Evolutionary conservation across 148 eudicot species (phyloP).

Genomic region (Rhododendron ferrugineum): DNA sequence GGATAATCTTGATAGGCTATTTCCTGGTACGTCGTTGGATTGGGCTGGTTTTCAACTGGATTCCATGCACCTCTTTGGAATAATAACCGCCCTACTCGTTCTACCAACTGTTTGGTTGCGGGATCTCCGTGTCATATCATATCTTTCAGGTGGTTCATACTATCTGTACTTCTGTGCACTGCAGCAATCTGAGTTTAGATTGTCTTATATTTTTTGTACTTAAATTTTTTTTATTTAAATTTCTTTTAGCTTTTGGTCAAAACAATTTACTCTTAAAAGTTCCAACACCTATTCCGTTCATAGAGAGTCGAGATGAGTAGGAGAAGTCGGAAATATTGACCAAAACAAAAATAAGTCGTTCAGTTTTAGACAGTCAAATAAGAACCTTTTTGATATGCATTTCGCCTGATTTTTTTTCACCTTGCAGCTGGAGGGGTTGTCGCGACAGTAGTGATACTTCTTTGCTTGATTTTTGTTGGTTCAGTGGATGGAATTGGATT

Average conservation of each 20-base stretch:
- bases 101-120: slow-evolving; percentile 74
- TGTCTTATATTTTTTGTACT: too few relatives aligned
- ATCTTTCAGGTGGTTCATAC: slow-evolving; percentile 60
- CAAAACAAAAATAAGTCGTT: too few relatives aligned
- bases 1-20: slow-evolving; percentile 66
- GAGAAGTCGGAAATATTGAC: too few relatives aligned
- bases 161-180: not conserved
- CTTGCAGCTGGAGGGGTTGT: slow-evolving; percentile 83
- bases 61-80: slow-evolving; percentile 60
- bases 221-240: too few relatives aligned
- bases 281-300: too few relatives aligned
- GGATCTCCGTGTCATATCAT: slow-evolving; percentile 65
- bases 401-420: not conserved
- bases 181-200: too few relatives aligned
- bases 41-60: slow-evolving; percentile 52
- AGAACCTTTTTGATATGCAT: not conserved
- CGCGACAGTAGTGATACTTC: slow-evolving; percentile 50
- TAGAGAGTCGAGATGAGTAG: too few relatives aligned
- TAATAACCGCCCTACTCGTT: slow-evolving; percentile 59
- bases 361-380: not conserved
- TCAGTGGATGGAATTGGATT: slow-evolving; percentile 56
- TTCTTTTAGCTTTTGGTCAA: too few relatives aligned
- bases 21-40: slow-evolving; percentile 59
- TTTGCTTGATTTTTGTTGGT: slow-evolving; percentile 58
- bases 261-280: too few relatives aligned